Conservation (phyloP, 2,329 filamentous ascomycete genomes). For the Domatiomyces catenatus region DNA sequence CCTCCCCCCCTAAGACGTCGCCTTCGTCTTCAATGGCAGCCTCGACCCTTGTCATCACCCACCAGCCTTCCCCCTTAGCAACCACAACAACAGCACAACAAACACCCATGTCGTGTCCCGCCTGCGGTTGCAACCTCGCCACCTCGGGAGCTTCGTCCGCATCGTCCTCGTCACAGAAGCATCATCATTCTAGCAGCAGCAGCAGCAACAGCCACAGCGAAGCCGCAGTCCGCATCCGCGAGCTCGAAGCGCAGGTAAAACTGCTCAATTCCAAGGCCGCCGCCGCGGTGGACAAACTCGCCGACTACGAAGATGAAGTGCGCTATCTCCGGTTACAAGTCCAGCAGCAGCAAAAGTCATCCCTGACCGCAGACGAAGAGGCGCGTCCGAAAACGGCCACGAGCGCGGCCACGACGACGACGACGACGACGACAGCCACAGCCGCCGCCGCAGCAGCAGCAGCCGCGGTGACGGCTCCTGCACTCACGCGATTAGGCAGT, state of each 20-base stretch:
- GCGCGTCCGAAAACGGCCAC: slow-evolving; percentile 6
- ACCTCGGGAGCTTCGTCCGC: slow-evolving; percentile 14
- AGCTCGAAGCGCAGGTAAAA: slow-evolving; percentile 41
- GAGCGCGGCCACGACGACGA: too few relatives aligned
- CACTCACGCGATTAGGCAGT: slow-evolving; percentile 10
- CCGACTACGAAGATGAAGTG: slow-evolving; percentile 49
- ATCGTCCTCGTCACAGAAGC: too few relatives aligned
- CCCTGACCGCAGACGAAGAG: slow-evolving; percentile 3
- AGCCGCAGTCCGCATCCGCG: slow-evolving; percentile 29
- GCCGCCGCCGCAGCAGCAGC: slow-evolving; percentile 2
- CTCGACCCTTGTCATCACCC: neutral
- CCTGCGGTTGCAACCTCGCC: slow-evolving; percentile 24
- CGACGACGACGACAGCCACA: too few relatives aligned
- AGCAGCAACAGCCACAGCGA: slow-evolving; percentile 17
- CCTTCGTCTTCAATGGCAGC: neutral
- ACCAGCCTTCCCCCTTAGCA: neutral
- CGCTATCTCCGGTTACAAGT: slow-evolving; percentile 28
- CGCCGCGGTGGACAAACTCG: slow-evolving; percentile 39
- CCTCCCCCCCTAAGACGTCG: too few relatives aligned
- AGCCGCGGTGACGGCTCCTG: slow-evolving; percentile 12
- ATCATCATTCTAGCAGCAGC: too few relatives aligned
- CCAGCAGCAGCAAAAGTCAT: slow-evolving; percentile 8
- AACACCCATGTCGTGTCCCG: slow-evolving; percentile 22
- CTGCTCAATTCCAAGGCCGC: slow-evolving; percentile 37
- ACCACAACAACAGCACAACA: neutral